These are phyloP conservation scores for Russula ochroleuca DNA, from an alignment of 768 basidiomycete species.

Conservation along the genomic window DNA sequence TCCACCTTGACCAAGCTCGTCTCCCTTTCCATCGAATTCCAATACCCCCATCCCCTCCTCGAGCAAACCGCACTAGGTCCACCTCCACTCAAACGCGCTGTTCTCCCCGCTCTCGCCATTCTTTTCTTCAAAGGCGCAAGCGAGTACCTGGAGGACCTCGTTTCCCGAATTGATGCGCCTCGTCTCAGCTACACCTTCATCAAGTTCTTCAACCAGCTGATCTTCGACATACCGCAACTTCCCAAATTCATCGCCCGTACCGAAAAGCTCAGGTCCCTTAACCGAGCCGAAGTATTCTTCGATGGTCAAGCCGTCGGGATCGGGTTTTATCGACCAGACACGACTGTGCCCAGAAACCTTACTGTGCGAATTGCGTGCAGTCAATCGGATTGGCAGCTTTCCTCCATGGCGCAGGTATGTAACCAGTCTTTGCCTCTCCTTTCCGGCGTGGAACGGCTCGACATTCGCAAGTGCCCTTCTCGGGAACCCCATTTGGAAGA, in stretches of 20 bases:
- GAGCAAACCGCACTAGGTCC: background rate
- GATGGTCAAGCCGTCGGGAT: background rate
- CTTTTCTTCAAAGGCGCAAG: background rate
- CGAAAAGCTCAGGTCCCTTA: background rate
- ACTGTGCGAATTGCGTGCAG: background rate
- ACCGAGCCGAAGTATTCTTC: background rate
- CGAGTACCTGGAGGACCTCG: constrained; percentile 11
- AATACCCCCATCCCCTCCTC: background rate
- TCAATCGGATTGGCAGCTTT: background rate
- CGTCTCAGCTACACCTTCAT: background rate
- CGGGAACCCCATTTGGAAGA: background rate
- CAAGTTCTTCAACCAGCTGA: background rate
- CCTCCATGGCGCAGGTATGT: background rate
- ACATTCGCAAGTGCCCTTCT: background rate
- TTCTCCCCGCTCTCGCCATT: constrained; percentile 2
- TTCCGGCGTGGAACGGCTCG: background rate
- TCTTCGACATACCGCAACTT: background rate
- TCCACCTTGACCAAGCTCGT: background rate
- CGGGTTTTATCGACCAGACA: background rate
- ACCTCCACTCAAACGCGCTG: background rate
- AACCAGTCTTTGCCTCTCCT: background rate
- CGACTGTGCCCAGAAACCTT: background rate
- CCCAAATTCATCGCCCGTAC: background rate
- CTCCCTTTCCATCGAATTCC: background rate
- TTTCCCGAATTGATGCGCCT: constrained; percentile 2